These are phyloP conservation scores for Quercus berberidifolia DNA, from an alignment of 306 rosid species.

Conservation along the genomic window DNA sequence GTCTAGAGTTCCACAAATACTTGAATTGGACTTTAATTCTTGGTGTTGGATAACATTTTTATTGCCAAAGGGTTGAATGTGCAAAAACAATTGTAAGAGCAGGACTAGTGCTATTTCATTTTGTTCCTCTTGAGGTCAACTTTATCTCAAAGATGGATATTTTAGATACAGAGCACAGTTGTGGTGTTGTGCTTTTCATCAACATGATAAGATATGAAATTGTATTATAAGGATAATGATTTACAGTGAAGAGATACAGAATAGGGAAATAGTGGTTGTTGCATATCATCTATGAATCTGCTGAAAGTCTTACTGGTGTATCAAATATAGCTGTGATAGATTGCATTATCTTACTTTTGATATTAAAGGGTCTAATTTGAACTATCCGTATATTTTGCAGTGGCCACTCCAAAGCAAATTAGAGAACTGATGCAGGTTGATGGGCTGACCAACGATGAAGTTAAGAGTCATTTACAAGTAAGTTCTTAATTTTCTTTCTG, in stretches of 20 bases:
- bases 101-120: not conserved
- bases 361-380: constrained; percentile 22
- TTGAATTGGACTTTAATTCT: constrained; percentile 19
- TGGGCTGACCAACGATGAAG: constrained; percentile 97
- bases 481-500: constrained; percentile 14
- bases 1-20: constrained; percentile 6
- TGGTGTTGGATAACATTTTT: not conserved
- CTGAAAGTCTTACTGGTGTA: constrained; percentile 8
- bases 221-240: constrained; percentile 14
- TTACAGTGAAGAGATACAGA: constrained; percentile 9
- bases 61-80: constrained; percentile 16
- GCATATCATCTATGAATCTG: constrained; percentile 14
- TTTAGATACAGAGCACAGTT: constrained; percentile 17
- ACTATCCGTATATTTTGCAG: constrained; percentile 39
- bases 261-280: constrained; percentile 9
- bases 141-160: constrained; percentile 15
- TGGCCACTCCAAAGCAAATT: constrained; percentile 96
- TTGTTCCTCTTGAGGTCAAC: not conserved
- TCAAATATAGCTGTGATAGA: constrained; percentile 13
- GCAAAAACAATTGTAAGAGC: not conserved
- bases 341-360: constrained; percentile 8
- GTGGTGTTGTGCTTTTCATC: constrained; percentile 14
- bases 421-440: constrained; percentile 98
- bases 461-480: constrained; percentile 97
- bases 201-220: constrained; percentile 4